Evolutionary conservation across 495 filamentous ascomycete species (phyloP), one percentile per base, ranked within the genome.

Genomic region (Usnea hakonensis): DNA sequence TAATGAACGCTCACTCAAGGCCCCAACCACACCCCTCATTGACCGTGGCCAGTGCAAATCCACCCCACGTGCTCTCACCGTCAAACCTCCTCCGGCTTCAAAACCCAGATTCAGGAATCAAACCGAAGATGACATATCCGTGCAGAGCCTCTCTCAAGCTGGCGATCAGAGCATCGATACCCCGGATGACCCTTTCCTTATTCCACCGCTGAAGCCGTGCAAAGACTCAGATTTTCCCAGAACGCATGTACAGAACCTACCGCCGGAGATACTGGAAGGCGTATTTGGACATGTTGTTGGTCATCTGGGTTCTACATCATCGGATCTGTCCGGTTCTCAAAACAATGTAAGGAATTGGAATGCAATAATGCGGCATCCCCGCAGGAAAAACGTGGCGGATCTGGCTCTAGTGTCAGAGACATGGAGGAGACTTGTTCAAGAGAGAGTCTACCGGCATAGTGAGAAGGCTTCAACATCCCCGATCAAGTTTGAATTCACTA

Each of bases 251-350:
- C 58, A 64, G 28, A 73, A 83, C 60, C 76, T 90, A 13, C 87
- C 87, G 21, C 76, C 80, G 57, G 87, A 90, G 70, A 88, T 90
- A 55, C 84, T 88, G 68, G 86, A 89, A 64, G 80, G 78, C 44
- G 85, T 90, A 52, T 74, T 89, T 10, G 86, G 89, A 66, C 79
- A 87, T 67, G 70, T 90, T 17, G 87, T 86, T 55, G 87, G 87
- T 13, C 83, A 85, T 52, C 78, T 86, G 7, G 78, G 81, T 19
- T 82, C 84, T 5, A 75, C 84, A 2, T 75, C 79, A 38, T 83
- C 82, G 52, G 77, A 77, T 23, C 62, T 71, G 21, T 67, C 72
- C 40, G 76, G 76, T 6, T 74, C 75, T 3, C 75, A 74, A 60
- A 74, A 81, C 48, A 76, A 77, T 19, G 70, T 75, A 28, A 77